Evolutionary conservation across 805 yeast species (phyloP).

Genomic region (Sugiyamaella americana): DNA sequence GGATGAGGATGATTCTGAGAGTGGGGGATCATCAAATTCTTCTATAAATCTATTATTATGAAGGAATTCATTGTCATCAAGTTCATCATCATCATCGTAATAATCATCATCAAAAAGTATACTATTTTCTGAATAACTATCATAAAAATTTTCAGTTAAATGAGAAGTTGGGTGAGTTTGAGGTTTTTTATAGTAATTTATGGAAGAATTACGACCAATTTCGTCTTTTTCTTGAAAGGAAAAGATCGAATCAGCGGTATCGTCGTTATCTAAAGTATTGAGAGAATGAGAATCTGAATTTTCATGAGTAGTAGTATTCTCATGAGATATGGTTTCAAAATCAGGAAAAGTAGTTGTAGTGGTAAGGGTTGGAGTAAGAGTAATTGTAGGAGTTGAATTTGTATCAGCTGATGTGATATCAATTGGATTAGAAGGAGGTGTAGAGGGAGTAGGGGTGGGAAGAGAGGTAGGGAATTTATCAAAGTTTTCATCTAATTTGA

Average conservation of each 20-base stretch:
- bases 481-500: no score
- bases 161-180: background rate
- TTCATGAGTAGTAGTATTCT: no score
- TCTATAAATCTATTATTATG: background rate
- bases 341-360: background rate
- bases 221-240: conserved; percentile 48
- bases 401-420: no score
- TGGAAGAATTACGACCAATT: conserved; percentile 42
- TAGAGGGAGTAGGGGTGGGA: no score
- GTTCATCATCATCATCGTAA: conserved; percentile 14
- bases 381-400: background rate
- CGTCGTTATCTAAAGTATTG: conserved; percentile 10
- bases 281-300: background rate
- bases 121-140: conserved; percentile 15
- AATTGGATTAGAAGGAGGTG: background rate
- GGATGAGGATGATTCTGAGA: no score
- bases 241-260: conserved; percentile 33
- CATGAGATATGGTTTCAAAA: no score
- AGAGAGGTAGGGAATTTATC: no score
- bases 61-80: conserved; percentile 8
- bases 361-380: background rate
- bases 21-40: no score
- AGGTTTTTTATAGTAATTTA: conserved; percentile 43
- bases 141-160: background rate
- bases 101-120: conserved; percentile 24